Base-by-base conservation (phyloP, 495 filamentous ascomycete species). In the Elaphomyces granulatus region DNA sequence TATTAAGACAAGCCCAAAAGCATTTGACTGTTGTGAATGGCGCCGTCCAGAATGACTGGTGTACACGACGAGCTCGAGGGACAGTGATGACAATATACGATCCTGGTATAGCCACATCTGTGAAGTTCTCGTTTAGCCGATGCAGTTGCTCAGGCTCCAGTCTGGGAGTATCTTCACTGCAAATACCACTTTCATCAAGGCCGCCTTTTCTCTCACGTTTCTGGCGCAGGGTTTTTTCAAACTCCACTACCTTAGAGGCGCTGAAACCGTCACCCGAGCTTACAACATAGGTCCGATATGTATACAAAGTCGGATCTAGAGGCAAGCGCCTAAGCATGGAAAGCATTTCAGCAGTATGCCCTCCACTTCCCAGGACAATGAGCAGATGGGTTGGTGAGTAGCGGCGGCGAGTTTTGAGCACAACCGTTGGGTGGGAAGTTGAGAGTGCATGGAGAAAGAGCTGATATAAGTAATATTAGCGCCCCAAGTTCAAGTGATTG, bases 271-370 rank as follows among this genome's bases (percentile, higher is more conserved):
- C 90, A 3, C 82, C 87, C 1, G 67, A 70, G 38, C 75, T 80
- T 33, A 92, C 67, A 10, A 94, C 63, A 56, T 93, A 98, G 39
- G 82, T 88, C 15, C 90, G 75, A 51, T 82, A 77, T 3, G 63
- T 69, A 51, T 72, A 78, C 31, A 70, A 56, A 12, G 61, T 56
- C 0, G 58, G 54, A 39, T 71, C 53, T 15, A 70, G 54, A 15
- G 46, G 36, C 33, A 62, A 59, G 19, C 68, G 62, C 17, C 68
- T 55, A 17, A 96, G 67, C 59, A 92, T 78, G 43, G 78, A 74
- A 33, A 94, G 63, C 83, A 96, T 92, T 64, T 98, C 90, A 9
- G 83, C 74, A 1, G 88, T 94, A 63, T 98, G 90, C 3, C 90
- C 90, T 41, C 90, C 90, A 19, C 81, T 88, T 30, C 90, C 90